Evolutionary conservation across 108 stramenopile species (phyloP).

Genomic region (Bacterosira constricta): DNA sequence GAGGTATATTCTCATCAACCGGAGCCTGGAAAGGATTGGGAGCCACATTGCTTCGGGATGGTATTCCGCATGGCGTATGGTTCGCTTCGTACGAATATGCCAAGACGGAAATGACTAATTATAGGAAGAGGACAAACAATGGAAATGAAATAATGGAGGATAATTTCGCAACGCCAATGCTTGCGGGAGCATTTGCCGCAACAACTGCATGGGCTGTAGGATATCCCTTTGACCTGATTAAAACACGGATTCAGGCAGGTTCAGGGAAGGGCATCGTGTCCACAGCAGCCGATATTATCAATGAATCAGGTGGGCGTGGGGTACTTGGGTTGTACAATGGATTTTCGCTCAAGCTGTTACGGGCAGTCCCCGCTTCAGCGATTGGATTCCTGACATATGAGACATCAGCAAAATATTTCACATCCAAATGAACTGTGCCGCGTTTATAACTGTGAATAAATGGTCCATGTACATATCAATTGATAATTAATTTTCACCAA

Average conservation of each 20-base stretch:
- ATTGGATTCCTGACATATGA: constrained; percentile 84
- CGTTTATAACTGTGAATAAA: background rate
- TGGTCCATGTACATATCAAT: background rate
- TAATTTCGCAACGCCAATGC: constrained; percentile 58
- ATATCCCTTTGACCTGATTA: constrained; percentile 85
- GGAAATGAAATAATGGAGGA: constrained; percentile 2
- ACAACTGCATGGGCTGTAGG: constrained; percentile 85
- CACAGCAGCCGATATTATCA: constrained; percentile 57
- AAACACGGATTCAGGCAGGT: constrained; percentile 81
- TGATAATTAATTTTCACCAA: background rate
- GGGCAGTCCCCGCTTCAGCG: constrained; percentile 77
- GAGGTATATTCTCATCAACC: constrained; percentile 13
- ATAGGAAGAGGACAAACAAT: background rate
- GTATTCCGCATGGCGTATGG: constrained; percentile 89
- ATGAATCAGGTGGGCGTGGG: constrained; percentile 57
- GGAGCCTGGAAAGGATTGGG: constrained; percentile 69
- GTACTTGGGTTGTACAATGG: constrained; percentile 74
- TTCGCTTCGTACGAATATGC: constrained; percentile 58
- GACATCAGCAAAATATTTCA: constrained; percentile 34
- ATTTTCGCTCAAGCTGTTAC: constrained; percentile 75
- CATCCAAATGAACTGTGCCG: background rate
- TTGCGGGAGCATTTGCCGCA: constrained; percentile 80
- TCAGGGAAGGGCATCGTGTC: constrained; percentile 44
- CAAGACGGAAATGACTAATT: constrained; percentile 40
- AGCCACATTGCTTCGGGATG: constrained; percentile 77